A percentile compares a stretch with the other conserved stretches of the same genome.
phyloP scores from a whole-genome alignment of 768 basidiomycete species.

The Boletus huronensis region DNA sequence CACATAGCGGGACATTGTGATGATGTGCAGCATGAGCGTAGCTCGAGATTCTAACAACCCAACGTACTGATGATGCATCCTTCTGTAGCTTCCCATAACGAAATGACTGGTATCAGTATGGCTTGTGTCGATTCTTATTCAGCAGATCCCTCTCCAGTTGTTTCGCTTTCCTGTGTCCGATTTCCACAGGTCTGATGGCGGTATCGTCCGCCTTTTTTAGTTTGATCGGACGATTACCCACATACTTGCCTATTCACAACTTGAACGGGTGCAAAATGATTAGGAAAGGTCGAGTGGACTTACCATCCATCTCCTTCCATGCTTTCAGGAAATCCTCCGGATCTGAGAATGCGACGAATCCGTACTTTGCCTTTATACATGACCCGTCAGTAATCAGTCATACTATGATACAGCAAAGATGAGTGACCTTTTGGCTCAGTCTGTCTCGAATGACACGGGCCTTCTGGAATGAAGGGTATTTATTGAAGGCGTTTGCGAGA shows the following conservation, averaged over 20 bases:
- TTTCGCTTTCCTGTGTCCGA: slow-evolving; percentile 89
- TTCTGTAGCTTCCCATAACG: neutral
- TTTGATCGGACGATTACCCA: slow-evolving; percentile 95
- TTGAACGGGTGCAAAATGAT: slow-evolving; percentile 1
- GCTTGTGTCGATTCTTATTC: slow-evolving; percentile 85
- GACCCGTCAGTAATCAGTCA: slow-evolving; percentile 3
- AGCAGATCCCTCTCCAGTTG: slow-evolving; percentile 83
- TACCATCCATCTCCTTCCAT: slow-evolving; percentile 99
- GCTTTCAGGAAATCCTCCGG: slow-evolving; percentile 98
- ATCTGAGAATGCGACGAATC: slow-evolving; percentile 96
- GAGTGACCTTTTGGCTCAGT: slow-evolving; percentile 82
- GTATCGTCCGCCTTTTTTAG: slow-evolving; percentile 91
- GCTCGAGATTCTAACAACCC: slow-evolving; percentile 19
- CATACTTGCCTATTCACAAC: slow-evolving; percentile 77
- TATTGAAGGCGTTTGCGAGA: slow-evolving; percentile 87
- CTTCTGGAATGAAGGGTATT: slow-evolving; percentile 91
- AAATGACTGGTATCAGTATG: slow-evolving; percentile 51
- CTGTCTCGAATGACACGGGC: slow-evolving; percentile 94
- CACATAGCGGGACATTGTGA: slow-evolving; percentile 6
- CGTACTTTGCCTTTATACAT: slow-evolving; percentile 77
- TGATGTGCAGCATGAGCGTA: slow-evolving; percentile 21
- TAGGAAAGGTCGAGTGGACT: slow-evolving; percentile 22
- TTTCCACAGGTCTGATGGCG: slow-evolving; percentile 85
- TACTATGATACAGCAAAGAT: neutral
- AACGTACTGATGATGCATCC: slow-evolving; percentile 28